These are phyloP conservation scores for Rhizophora apiculata DNA, from an alignment of 345 rosid genomes.

Conservation along the genomic window DNA sequence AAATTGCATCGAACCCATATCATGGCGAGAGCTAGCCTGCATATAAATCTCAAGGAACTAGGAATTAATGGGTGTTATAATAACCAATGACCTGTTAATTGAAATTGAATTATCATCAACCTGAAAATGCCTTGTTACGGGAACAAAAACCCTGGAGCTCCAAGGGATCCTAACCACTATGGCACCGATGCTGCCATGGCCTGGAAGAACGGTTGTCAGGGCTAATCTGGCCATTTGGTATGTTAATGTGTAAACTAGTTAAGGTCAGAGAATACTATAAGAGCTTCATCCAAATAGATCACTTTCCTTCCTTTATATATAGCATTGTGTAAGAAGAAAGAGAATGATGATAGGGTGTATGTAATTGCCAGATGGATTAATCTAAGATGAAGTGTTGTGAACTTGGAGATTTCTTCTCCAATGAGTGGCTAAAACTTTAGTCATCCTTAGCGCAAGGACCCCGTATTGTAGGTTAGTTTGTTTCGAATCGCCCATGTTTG, in stretches of 20 bases:
- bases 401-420: not conserved
- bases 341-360: not conserved
- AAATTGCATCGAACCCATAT: slow-evolving; percentile 1
- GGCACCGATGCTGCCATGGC: slow-evolving; percentile 7
- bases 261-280: not conserved
- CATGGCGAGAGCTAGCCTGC: slow-evolving; percentile 16
- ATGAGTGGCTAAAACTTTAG: not conserved
- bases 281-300: not conserved
- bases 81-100: not conserved
- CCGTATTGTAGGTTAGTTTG: slow-evolving; percentile 16
- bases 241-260: not conserved
- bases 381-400: not conserved
- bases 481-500: not conserved
- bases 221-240: slow-evolving; percentile 21
- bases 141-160: slow-evolving; percentile 24
- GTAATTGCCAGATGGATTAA: slow-evolving; percentile 2
- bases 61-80: not conserved
- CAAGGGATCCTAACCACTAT: slow-evolving; percentile 6
- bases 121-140: slow-evolving; percentile 18
- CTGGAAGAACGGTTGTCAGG: slow-evolving; percentile 12
- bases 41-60: not conserved
- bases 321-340: not conserved
- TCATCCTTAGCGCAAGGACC: not conserved
- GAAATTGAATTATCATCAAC: slow-evolving; percentile 8
- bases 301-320: not conserved